A percentile compares a stretch with the other conserved stretches of the same genome.
These are phyloP conservation scores for Taiozyma onychis DNA, from an alignment of 1,139 yeast genomes.

Conservation along the genomic window DNA sequence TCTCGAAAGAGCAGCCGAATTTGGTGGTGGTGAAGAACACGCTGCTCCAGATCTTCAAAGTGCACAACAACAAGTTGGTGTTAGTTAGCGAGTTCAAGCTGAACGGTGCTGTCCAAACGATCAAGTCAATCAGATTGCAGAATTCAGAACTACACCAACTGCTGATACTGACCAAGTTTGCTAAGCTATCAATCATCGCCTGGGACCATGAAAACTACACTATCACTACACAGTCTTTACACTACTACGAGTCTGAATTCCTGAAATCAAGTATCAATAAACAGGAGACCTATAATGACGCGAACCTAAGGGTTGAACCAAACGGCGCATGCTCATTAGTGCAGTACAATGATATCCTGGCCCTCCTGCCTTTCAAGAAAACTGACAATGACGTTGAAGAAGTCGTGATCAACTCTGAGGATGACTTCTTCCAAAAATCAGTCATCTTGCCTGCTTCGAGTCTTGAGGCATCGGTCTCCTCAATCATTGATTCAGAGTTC, in stretches of 20 bases:
- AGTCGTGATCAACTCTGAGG: slow-evolving; percentile 5
- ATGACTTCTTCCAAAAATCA: slow-evolving; percentile 8
- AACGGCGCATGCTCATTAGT: slow-evolving; percentile 55
- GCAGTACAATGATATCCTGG: slow-evolving; percentile 64
- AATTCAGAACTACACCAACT: slow-evolving; percentile 57
- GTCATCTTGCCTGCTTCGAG: slow-evolving; percentile 53
- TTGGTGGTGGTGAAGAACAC: slow-evolving; percentile 70
- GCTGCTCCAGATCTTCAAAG: slow-evolving; percentile 61
- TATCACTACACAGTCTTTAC: slow-evolving; percentile 72
- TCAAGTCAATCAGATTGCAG: slow-evolving; percentile 46
- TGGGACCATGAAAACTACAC: slow-evolving; percentile 56
- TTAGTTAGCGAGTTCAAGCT: slow-evolving; percentile 63
- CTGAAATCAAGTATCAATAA: slow-evolving; percentile 38
- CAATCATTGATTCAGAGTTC: slow-evolving; percentile 60
- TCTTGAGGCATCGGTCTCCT: slow-evolving; percentile 51
- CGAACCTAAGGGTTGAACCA: slow-evolving; percentile 64
- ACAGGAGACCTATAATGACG: slow-evolving; percentile 35
- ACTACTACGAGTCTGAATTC: slow-evolving; percentile 71
- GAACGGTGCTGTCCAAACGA: slow-evolving; percentile 62
- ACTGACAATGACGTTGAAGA: slow-evolving; percentile 25
- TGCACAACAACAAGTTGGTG: slow-evolving; percentile 37
- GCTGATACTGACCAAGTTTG: slow-evolving; percentile 62
- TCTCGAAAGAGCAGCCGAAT: slow-evolving; percentile 43
- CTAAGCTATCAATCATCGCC: slow-evolving; percentile 69
- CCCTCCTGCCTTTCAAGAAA: slow-evolving; percentile 62